phyloP scores from a whole-genome alignment of 176 grass and related monocot genomes.

The Elymus sibiricus region DNA sequence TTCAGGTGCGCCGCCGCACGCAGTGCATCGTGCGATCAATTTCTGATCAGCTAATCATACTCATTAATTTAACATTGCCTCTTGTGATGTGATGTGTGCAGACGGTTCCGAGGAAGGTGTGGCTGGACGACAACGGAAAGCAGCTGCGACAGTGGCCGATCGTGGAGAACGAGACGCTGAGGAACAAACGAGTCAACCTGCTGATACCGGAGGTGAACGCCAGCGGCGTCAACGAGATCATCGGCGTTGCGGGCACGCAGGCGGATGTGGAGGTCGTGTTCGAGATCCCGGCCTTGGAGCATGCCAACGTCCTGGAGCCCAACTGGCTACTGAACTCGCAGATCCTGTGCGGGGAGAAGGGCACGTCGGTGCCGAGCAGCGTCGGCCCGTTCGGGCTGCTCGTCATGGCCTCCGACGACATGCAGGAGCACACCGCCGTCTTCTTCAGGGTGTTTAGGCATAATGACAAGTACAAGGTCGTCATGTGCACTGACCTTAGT shows the following conservation, averaged over 20 bases:
- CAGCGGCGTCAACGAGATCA: too few species aligned
- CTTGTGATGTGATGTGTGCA: background rate
- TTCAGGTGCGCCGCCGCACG: conserved; percentile 17
- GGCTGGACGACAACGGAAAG: background rate
- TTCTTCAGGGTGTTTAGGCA: conserved; percentile 72
- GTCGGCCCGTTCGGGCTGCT: too few species aligned
- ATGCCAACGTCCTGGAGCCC: conserved; percentile 39
- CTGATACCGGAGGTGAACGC: background rate
- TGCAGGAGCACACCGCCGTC: conserved; percentile 58
- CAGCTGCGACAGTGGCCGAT: background rate
- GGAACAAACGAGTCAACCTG: background rate
- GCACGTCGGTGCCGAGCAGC: conserved; percentile 42
- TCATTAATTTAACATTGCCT: too few species aligned
- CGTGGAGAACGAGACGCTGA: background rate
- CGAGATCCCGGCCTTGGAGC: conserved; percentile 31
- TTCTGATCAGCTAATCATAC: too few species aligned
- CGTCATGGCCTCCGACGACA: conserved; percentile 49
- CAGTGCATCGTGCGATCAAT: too few species aligned
- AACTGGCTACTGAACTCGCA: conserved; percentile 45
- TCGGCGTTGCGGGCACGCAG: conserved; percentile 46
- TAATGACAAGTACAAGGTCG: conserved; percentile 28
- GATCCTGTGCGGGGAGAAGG: conserved; percentile 45
- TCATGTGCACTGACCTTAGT: conserved; percentile 66
- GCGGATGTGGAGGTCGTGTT: conserved; percentile 69
- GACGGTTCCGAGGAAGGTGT: background rate